Conservation (phyloP, 1,284 basidiomycete genomes). For the Pseudozyma sp. region DNA sequence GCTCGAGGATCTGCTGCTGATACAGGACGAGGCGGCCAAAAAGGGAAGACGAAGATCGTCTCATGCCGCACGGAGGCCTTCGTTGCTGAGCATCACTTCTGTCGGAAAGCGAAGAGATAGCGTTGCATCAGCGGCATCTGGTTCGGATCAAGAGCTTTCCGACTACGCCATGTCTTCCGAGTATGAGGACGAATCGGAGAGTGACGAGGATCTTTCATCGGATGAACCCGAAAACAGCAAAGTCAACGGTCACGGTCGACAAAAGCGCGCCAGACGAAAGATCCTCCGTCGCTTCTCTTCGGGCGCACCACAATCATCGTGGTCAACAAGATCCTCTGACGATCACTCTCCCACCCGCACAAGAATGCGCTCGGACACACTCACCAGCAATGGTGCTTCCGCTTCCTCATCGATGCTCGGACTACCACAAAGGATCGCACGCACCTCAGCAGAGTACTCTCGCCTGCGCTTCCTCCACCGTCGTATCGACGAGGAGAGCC, state of each 20-base stretch:
- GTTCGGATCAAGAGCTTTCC: constrained; percentile 18
- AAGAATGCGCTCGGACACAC: constrained; percentile 5
- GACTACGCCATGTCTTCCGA: constrained; percentile 44
- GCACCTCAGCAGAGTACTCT: constrained; percentile 88
- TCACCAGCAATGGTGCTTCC: not conserved
- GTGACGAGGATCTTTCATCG: constrained; percentile 10
- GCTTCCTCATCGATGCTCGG: constrained; percentile 25
- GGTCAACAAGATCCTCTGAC: not conserved
- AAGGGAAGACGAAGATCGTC: constrained; percentile 12
- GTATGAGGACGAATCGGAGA: constrained; percentile 35
- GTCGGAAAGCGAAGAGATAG: constrained; percentile 12
- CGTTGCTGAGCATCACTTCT: constrained; percentile 19
- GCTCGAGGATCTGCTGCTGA: constrained; percentile 82
- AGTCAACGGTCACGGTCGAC: constrained; percentile 1
- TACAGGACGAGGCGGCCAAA: constrained; percentile 63
- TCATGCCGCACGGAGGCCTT: constrained; percentile 16
- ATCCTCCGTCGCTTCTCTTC: constrained; percentile 19
- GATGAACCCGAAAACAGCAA: not conserved
- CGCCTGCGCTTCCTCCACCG: constrained; percentile 89
- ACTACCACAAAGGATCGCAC: constrained; percentile 79
- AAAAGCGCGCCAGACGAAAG: constrained; percentile 14
- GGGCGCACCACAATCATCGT: not conserved
- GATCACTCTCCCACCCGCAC: not conserved
- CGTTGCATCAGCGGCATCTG: constrained; percentile 11
- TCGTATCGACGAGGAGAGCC: constrained; percentile 81